Evolutionary conservation across 352 stramenopile species (phyloP).

Genomic region (Phytophthora hybrid): DNA sequence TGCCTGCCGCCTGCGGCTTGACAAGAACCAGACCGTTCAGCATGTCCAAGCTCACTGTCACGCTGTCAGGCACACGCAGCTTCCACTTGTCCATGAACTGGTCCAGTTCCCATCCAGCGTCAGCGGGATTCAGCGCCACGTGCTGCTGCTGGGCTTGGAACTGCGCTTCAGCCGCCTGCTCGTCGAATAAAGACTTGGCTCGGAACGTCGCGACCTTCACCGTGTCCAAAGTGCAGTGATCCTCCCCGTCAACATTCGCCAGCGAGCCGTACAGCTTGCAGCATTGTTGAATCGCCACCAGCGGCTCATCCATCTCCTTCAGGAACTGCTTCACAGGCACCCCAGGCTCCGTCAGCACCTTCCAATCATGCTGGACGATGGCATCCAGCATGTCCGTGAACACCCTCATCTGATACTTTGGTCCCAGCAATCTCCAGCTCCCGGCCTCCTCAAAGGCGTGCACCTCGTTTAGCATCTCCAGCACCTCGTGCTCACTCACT

Average conservation of each 20-base stretch:
- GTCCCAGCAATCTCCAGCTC: slow-evolving; percentile 70
- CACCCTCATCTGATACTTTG: slow-evolving; percentile 61
- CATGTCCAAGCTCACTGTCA: slow-evolving; percentile 70
- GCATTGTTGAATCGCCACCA: slow-evolving; percentile 74
- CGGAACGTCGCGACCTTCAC: slow-evolving; percentile 78
- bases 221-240: slow-evolving; percentile 60
- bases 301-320: slow-evolving; percentile 45
- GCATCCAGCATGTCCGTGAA: slow-evolving; percentile 81
- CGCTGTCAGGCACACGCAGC: slow-evolving; percentile 71
- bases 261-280: slow-evolving; percentile 70
- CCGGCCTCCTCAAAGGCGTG: slow-evolving; percentile 78
- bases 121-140: slow-evolving; percentile 28
- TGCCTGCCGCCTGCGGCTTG: slow-evolving; percentile 50
- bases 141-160: slow-evolving; percentile 49
- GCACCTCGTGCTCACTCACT: slow-evolving; percentile 70
- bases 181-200: slow-evolving; percentile 78
- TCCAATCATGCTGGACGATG: slow-evolving; percentile 77
- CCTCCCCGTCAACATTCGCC: slow-evolving; percentile 17
- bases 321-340: slow-evolving; percentile 56
- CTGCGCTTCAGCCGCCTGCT: slow-evolving; percentile 52
- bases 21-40: slow-evolving; percentile 71
- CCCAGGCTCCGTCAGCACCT: slow-evolving; percentile 52
- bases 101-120: slow-evolving; percentile 61
- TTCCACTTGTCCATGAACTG: slow-evolving; percentile 89
- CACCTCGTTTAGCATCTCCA: slow-evolving; percentile 65